Percentiles rank a stretch among this genome's conserved stretches.
phyloP scores from a whole-genome alignment of 768 basidiomycete genomes.

The Pluteus cervinus region DNA sequence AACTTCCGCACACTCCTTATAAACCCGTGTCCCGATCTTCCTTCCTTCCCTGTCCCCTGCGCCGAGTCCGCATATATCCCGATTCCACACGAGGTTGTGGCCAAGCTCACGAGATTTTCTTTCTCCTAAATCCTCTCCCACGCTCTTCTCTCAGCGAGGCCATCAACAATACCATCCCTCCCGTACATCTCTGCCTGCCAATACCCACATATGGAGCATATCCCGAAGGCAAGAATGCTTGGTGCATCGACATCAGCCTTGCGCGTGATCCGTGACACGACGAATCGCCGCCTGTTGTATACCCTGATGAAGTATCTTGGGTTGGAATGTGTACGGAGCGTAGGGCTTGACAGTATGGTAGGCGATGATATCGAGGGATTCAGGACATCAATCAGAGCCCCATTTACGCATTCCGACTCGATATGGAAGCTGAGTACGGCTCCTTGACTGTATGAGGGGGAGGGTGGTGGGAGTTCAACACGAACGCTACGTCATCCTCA shows the following conservation, averaged over 20 bases:
- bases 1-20: slow-evolving; percentile 61
- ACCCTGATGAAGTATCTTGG: too few species aligned
- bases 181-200: neutral
- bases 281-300: slow-evolving; percentile 8
- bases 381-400: slow-evolving; percentile 1
- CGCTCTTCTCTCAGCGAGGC: slow-evolving; percentile 3
- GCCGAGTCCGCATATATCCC: slow-evolving; percentile 9
- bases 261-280: slow-evolving; percentile 8
- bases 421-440: too few species aligned
- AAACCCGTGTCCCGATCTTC: slow-evolving; percentile 25
- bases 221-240: slow-evolving; percentile 12
- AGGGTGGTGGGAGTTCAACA: too few species aligned
- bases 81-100: slow-evolving; percentile 9
- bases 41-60: slow-evolving; percentile 18
- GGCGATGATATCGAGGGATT: too few species aligned
- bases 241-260: slow-evolving; percentile 8
- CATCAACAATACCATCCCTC: neutral
- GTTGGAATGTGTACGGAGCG: too few species aligned
- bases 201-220: slow-evolving; percentile 19
- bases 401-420: too few species aligned
- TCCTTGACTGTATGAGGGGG: too few species aligned
- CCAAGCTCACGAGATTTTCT: slow-evolving; percentile 12
- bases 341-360: too few species aligned
- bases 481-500: too few species aligned
- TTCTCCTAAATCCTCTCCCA: slow-evolving; percentile 11